phyloP scores from a whole-genome alignment of 2,329 filamentous ascomycete species.

The Mariannaea elegans region DNA sequence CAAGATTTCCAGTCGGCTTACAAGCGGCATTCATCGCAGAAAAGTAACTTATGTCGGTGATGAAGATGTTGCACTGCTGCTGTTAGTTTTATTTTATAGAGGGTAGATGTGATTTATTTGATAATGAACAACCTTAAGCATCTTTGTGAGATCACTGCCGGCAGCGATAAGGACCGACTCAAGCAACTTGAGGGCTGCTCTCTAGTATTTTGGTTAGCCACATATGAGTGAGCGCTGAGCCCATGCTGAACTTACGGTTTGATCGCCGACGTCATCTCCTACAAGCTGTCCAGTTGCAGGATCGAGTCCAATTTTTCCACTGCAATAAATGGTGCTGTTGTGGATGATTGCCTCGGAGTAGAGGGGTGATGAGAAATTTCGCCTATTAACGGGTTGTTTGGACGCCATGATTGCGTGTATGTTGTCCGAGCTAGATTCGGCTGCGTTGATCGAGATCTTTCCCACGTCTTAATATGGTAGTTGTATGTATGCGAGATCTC shows the following conservation, averaged over 20 bases:
- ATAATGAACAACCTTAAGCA: background rate
- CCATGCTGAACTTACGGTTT: background rate
- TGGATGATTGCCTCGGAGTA: background rate
- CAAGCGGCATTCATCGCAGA: background rate
- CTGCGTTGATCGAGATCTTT: too few species aligned
- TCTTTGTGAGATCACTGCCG: background rate
- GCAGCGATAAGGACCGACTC: background rate
- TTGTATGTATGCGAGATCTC: too few species aligned
- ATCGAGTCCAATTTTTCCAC: background rate
- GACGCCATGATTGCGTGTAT: background rate
- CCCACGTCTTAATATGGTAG: too few species aligned
- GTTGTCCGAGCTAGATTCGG: too few species aligned
- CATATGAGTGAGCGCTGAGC: too few species aligned
- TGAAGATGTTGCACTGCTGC: background rate
- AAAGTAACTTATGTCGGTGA: background rate
- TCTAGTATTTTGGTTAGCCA: too few species aligned
- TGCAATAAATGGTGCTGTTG: background rate
- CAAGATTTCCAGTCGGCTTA: background rate
- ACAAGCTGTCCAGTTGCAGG: background rate
- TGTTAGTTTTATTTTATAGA: background rate
- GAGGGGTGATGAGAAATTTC: background rate
- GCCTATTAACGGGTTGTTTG: background rate
- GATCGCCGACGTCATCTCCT: background rate
- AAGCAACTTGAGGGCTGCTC: background rate
- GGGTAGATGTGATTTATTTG: too few species aligned